Percentiles rank a stretch among this genome's conserved stretches.
phyloP scores from a whole-genome alignment of 2,329 filamentous ascomycete species.

The Penicillium occitanis region DNA sequence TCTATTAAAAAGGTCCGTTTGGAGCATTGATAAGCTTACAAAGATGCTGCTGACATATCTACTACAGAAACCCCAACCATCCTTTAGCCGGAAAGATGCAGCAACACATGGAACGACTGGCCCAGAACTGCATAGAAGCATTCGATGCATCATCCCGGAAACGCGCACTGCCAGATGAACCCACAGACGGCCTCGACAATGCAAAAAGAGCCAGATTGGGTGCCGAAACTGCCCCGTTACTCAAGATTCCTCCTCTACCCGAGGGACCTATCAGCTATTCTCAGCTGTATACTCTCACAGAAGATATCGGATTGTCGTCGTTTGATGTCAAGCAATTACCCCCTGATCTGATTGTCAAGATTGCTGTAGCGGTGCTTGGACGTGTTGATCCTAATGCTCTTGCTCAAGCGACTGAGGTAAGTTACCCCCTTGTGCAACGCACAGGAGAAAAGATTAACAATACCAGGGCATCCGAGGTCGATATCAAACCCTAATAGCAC shows the following conservation, averaged over 20 bases:
- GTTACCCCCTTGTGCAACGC: slow-evolving; percentile 22
- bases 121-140: slow-evolving; percentile 73
- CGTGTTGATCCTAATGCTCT: slow-evolving; percentile 69
- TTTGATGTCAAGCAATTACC: slow-evolving; percentile 85
- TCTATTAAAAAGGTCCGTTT: slow-evolving; percentile 70
- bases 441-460: slow-evolving; percentile 20
- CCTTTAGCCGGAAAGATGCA: slow-evolving; percentile 76
- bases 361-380: slow-evolving; percentile 75
- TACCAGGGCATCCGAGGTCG: slow-evolving; percentile 41
- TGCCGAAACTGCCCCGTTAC: slow-evolving; percentile 48
- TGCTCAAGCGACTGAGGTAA: slow-evolving; percentile 69
- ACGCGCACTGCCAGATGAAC: slow-evolving; percentile 68
- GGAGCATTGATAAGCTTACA: neutral
- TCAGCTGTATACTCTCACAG: slow-evolving; percentile 82
- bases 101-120: slow-evolving; percentile 78
- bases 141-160: slow-evolving; percentile 78
- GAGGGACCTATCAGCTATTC: slow-evolving; percentile 75
- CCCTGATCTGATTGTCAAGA: slow-evolving; percentile 70
- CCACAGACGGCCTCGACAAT: slow-evolving; percentile 68
- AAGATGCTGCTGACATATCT: slow-evolving; percentile 25
- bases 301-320: slow-evolving; percentile 68
- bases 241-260: slow-evolving; percentile 67
- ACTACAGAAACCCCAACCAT: slow-evolving; percentile 71
- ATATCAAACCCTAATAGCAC: slow-evolving; percentile 39
- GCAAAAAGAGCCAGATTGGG: slow-evolving; percentile 78